Percentiles rank a stretch among this genome's conserved stretches.
Conservation (phyloP, 2,329 filamentous ascomycete species). For the Orbilia blumenaviensis region DNA sequence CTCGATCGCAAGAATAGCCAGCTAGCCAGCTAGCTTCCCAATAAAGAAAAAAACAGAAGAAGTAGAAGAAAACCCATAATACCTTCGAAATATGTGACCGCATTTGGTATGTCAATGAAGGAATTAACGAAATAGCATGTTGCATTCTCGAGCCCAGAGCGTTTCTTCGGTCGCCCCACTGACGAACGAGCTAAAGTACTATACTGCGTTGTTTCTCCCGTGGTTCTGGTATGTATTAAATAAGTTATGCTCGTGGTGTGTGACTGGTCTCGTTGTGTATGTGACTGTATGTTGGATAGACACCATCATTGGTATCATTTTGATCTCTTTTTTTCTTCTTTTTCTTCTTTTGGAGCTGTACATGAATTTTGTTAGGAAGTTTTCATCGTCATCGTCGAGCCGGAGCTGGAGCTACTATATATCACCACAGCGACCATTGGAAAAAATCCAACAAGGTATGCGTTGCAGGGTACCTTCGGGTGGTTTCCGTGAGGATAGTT, state of each 20-base stretch:
- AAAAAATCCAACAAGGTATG: conserved; percentile 10
- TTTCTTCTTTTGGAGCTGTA: too few species aligned
- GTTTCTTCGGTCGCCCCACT: background rate
- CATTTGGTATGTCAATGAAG: conserved; percentile 4
- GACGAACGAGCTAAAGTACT: too few species aligned
- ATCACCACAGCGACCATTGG: background rate
- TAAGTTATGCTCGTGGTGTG: too few species aligned
- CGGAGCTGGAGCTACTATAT: too few species aligned
- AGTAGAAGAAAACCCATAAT: background rate
- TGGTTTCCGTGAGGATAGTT: background rate
- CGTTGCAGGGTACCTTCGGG: background rate
- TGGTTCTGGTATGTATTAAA: too few species aligned
- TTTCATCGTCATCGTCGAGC: too few species aligned
- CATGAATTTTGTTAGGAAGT: too few species aligned
- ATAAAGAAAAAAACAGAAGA: too few species aligned
- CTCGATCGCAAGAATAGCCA: background rate
- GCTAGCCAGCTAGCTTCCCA: background rate
- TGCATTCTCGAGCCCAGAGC: conserved; percentile 4
- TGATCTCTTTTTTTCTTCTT: background rate
- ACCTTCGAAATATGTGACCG: conserved; percentile 5
- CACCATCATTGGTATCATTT: background rate
- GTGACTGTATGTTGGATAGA: background rate
- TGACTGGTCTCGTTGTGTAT: too few species aligned
- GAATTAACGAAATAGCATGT: background rate
- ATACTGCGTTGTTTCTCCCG: too few species aligned